Evolutionary conservation across 2,329 filamentous ascomycete species (phyloP).

Genomic region (Colletotrichum sublineola): DNA sequence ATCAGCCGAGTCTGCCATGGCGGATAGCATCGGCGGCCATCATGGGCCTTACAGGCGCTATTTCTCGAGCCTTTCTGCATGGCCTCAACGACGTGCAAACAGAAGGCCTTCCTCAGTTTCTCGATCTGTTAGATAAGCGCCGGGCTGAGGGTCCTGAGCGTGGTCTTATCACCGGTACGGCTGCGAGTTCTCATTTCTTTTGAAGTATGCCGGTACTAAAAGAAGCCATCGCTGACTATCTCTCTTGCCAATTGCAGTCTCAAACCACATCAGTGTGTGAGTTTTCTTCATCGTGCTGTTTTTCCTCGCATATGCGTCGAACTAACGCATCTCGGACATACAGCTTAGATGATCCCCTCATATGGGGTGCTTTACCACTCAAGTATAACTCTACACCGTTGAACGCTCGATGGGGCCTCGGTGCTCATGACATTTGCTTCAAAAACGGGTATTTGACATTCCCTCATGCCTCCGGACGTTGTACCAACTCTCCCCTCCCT

Average conservation of each 20-base stretch:
- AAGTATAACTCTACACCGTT: conserved; percentile 77
- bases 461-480: conserved; percentile 25
- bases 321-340: conserved; percentile 38
- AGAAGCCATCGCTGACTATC: conserved; percentile 16
- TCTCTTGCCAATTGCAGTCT: conserved; percentile 67
- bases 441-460: conserved; percentile 74
- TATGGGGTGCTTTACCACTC: conserved; percentile 90
- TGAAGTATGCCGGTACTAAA: not conserved
- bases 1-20: conserved; percentile 75
- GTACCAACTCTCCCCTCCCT: conserved; percentile 31
- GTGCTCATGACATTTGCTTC: conserved; percentile 96
- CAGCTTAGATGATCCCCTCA: conserved; percentile 92
- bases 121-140: conserved; percentile 81
- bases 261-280: conserved; percentile 91
- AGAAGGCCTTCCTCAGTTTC: conserved; percentile 80
- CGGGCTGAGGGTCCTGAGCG: conserved; percentile 74
- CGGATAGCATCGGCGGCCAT: conserved; percentile 79
- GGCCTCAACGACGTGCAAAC: conserved; percentile 81
- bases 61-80: conserved; percentile 82
- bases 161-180: conserved; percentile 80
- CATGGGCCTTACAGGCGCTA: conserved; percentile 78
- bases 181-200: not conserved
- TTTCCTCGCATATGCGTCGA: conserved; percentile 35
- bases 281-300: conserved; percentile 53
- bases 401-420: conserved; percentile 89